These are phyloP conservation scores for Phytophthora agathidicida DNA, from an alignment of 352 stramenopile genomes.

Conservation along the genomic window DNA sequence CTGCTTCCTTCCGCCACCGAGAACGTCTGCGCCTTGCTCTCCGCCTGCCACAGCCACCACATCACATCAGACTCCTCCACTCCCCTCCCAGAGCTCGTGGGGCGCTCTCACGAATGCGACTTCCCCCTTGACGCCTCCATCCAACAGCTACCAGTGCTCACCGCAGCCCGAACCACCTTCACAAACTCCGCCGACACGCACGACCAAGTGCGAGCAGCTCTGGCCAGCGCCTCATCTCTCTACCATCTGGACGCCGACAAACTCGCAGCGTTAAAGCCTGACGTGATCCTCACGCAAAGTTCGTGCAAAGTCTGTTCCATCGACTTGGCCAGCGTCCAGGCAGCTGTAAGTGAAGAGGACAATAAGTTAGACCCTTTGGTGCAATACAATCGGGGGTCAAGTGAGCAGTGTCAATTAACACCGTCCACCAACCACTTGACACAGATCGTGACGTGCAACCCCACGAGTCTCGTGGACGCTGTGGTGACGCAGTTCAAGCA, in stretches of 20 bases:
- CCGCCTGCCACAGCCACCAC: slow-evolving; percentile 6
- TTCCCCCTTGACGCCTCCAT: slow-evolving; percentile 42
- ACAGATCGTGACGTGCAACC: slow-evolving; percentile 55
- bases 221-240: slow-evolving; percentile 56
- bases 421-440: slow-evolving; percentile 20
- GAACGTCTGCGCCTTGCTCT: slow-evolving; percentile 55
- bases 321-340: slow-evolving; percentile 57
- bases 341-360: slow-evolving; percentile 17
- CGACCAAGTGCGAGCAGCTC: slow-evolving; percentile 60
- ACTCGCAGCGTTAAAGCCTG: slow-evolving; percentile 49
- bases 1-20: slow-evolving; percentile 75
- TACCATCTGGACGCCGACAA: slow-evolving; percentile 60
- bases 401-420: slow-evolving; percentile 4
- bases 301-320: slow-evolving; percentile 80
- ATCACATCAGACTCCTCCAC: not conserved
- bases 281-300: slow-evolving; percentile 80
- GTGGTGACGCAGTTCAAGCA: slow-evolving; percentile 57
- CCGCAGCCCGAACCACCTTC: slow-evolving; percentile 63
- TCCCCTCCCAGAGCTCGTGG: slow-evolving; percentile 52
- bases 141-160: slow-evolving; percentile 57
- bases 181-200: slow-evolving; percentile 68
- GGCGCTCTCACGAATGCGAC: slow-evolving; percentile 80
- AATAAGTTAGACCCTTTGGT: not conserved
- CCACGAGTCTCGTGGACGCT: slow-evolving; percentile 47
- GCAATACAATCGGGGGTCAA: not conserved